These are phyloP conservation scores for Ophiostoma fasciatum DNA, from an alignment of 2,329 filamentous ascomycete genomes.

Conservation along the genomic window DNA sequence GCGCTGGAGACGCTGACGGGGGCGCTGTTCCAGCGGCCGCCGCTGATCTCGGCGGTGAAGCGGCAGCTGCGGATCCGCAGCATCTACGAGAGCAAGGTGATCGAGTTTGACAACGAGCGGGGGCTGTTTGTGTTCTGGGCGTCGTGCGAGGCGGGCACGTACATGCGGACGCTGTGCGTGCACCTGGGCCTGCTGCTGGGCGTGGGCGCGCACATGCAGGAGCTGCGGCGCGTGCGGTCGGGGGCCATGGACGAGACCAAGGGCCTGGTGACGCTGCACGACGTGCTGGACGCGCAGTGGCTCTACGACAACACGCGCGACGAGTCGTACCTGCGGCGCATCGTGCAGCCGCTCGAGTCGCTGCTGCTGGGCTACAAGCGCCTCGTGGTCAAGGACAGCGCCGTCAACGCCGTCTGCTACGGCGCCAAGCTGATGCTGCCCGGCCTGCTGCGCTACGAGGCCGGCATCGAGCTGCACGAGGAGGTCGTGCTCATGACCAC, in stretches of 20 bases:
- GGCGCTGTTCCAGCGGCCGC: conserved; percentile 91
- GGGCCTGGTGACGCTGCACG: conserved; percentile 83
- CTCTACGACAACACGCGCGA: conserved; percentile 89
- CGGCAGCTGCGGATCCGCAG: conserved; percentile 95
- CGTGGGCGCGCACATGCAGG: conserved; percentile 76
- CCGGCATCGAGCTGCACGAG: conserved; percentile 59
- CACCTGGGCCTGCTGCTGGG: conserved; percentile 51
- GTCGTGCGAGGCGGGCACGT: conserved; percentile 95
- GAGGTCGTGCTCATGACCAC: conserved; percentile 98
- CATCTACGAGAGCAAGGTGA: conserved; percentile 91
- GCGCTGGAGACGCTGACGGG: conserved; percentile 93
- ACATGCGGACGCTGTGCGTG: conserved; percentile 95
- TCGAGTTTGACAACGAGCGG: conserved; percentile 97
- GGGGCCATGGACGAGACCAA: conserved; percentile 90
- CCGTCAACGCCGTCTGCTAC: conserved; percentile 95
- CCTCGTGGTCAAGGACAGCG: conserved; percentile 92
- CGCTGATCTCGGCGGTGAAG: conserved; percentile 97
- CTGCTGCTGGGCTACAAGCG: conserved; percentile 90
- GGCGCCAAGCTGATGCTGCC: conserved; percentile 99
- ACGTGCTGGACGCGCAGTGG: conserved; percentile 93
- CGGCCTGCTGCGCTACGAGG: conserved; percentile 67
- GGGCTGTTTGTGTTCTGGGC: conserved; percentile 99
- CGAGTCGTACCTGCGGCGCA: conserved; percentile 78
- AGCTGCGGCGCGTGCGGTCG: conserved; percentile 82
- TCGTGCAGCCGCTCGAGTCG: conserved; percentile 86